Evolutionary conservation across 2,329 filamentous ascomycete genomes (phyloP), one percentile per base, ranked within the genome.

Genomic region (Trichoderma lentiforme): DNA sequence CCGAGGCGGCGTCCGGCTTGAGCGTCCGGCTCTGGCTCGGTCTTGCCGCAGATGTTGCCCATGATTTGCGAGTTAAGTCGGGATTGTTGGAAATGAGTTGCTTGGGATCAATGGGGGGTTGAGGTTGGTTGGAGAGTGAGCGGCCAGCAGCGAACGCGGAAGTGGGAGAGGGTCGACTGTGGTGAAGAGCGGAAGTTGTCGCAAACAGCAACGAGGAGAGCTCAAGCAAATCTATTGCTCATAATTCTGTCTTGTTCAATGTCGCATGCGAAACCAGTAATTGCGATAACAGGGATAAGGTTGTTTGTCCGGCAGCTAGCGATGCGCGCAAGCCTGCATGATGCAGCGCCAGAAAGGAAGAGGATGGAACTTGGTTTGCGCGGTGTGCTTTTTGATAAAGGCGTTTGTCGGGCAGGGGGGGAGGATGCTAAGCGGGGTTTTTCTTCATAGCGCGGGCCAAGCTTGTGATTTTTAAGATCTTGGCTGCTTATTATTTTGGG

Each of bases 11-110:
- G 92, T 73, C 93, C 94, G 63, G 92, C 91, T 69, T 89, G 88
- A 67, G 89, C 83, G 84, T 94, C 96, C 81, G 89, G 85, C 76
- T 92, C 90, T 74, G 88, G 83, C 90, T 93, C 87, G 43, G 69
- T 53, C 81, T 93, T 94, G 80, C 93, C 93, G 84, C 93, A 97
- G 82, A 94, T 87, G 81, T 94, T 95, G 73, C 95, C 95, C 95
- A 98, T 97, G 75, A 72, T 57, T 64, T n/a, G 34, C 6, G 11
- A 36, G 28, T 15, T 51, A 21, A 1, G 62, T 51, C 12, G n/a
- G 14, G 8, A 30, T 43, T 11, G 15, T 43, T 30, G 51, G 64
- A 26, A 2, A n/a, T 14, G 18, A 1, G 8, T 32, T 26, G 39
- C 28, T 32, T n/a, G n/a, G 56, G 28, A 30, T 58, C 28, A 58